Base-by-base conservation (phyloP, 2,329 filamentous ascomycete genomes). In the Penicillium olsonii region DNA sequence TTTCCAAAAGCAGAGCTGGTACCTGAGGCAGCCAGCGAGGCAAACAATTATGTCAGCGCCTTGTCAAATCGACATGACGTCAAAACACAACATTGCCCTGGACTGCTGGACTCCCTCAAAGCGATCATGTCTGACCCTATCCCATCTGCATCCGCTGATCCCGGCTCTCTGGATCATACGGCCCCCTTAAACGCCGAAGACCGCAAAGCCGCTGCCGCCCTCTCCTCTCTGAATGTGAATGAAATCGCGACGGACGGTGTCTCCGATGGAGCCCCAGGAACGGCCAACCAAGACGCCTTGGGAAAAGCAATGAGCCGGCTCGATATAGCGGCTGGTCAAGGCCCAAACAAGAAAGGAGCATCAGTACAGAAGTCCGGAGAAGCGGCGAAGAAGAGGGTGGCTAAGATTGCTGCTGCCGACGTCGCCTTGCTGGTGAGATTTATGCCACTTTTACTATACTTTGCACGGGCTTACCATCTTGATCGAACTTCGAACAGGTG, bases 141-240 rank as follows among this genome's bases (percentile, higher is more conserved):
- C 42, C 68, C 73, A 20, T 68, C 75, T 18, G 68, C 70, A 24
- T 62, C 66, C 27, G 60, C 67, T 26, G 70, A 68, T 38, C 64
- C 64, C 27, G 65, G 70, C 22, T 58, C 68, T 17, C 53, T 55
- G 26, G 64, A 70, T 26, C 65, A 68, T 31, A 44, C 60, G 7
- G 62, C 69, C 37, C 73, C 75, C 35, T 64, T 68, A 29, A 75
- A 73, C 53, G 74, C 75, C 24, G 76, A 78, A 67, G 76, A 78
- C 61, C 76, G 76, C 59, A 77, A 76, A 63, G 75, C 76, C 10
- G 76, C 75, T 15, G 76, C 74, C 12, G 76, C 76, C 8, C 74
- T 78, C 42, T 75, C 73, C 51, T 68, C 75, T 29, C 70, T 78
- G 31, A 70, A 76, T 53, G 65, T 68, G 11, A 74, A 69, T 45